Conservation (phyloP, 352 stramenopile genomes). For the Blastocystis sp. region DNA sequence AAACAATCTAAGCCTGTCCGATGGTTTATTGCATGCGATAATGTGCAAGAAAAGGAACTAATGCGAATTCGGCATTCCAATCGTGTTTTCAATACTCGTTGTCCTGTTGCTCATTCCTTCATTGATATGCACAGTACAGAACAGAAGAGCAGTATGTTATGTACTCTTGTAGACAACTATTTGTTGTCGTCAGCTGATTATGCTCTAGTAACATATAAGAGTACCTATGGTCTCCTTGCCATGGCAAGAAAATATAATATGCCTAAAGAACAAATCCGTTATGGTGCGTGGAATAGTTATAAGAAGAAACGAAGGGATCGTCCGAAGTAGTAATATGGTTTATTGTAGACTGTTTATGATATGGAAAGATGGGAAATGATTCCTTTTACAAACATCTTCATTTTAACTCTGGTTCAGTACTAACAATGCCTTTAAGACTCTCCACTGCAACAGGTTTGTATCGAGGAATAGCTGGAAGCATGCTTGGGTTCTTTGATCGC, state of each 20-base stretch:
- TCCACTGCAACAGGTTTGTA: conserved; percentile 27
- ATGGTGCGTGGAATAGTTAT: conserved; percentile 11
- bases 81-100: background rate
- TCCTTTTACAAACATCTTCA: conserved; percentile 34
- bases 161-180: conserved; percentile 46
- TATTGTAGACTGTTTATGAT: background rate
- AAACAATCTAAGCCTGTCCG: conserved; percentile 8
- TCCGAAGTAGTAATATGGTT: no score
- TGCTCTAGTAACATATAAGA: background rate
- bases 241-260: conserved; percentile 21
- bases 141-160: background rate
- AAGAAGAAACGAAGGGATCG: background rate
- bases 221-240: conserved; percentile 25
- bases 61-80: background rate
- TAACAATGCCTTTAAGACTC: background rate
- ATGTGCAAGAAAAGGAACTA: background rate
- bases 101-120: conserved; percentile 8
- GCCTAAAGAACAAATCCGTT: background rate
- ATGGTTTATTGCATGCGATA: conserved; percentile 22
- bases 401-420: background rate
- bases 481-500: background rate
- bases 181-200: conserved; percentile 10
- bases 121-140: background rate
- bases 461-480: conserved; percentile 8
- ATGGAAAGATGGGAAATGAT: no score